Conservation (phyloP, 495 filamentous ascomycete species). For the Cudoniella acicularis region DNA sequence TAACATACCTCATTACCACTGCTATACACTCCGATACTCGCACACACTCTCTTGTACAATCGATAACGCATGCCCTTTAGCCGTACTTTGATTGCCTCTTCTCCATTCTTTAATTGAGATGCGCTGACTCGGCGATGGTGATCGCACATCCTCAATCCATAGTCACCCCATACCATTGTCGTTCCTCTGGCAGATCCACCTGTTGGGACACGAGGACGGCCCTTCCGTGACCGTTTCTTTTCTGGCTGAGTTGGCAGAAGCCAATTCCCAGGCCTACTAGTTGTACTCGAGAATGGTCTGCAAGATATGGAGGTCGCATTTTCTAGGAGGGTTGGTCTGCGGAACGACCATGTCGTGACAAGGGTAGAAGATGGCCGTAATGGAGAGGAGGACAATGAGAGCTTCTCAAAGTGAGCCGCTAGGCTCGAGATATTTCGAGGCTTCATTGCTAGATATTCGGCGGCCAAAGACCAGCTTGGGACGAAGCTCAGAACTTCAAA, state of each 20-base stretch:
- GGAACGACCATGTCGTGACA: not conserved
- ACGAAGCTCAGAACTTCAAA: conserved; percentile 8
- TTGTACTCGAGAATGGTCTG: conserved; percentile 65
- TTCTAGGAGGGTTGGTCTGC: not conserved
- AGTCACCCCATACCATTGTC: conserved; percentile 95
- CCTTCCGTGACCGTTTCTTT: conserved; percentile 84
- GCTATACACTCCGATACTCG: conserved; percentile 91
- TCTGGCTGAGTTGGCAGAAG: conserved; percentile 73
- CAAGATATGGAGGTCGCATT: conserved; percentile 11
- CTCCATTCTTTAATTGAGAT: conserved; percentile 79
- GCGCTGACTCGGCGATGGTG: conserved; percentile 89
- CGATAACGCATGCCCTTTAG: conserved; percentile 89
- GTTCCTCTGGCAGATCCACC: conserved; percentile 90
- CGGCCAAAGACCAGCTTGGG: not conserved
- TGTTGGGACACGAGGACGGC: conserved; percentile 79
- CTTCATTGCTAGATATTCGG: conserved; percentile 19
- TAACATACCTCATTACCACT: conserved; percentile 79
- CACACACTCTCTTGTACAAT: conserved; percentile 83
- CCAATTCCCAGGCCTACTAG: conserved; percentile 62
- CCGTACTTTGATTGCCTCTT: conserved; percentile 85
- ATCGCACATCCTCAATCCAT: conserved; percentile 88
- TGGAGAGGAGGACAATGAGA: conserved; percentile 15
- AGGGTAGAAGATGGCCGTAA: conserved; percentile 5
- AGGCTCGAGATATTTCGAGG: conserved; percentile 18
- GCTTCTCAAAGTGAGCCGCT: conserved; percentile 23